These are phyloP conservation scores for Amaranthus hypochondriacus DNA, from an alignment of 148 eudicot genomes.

Conservation along the genomic window DNA sequence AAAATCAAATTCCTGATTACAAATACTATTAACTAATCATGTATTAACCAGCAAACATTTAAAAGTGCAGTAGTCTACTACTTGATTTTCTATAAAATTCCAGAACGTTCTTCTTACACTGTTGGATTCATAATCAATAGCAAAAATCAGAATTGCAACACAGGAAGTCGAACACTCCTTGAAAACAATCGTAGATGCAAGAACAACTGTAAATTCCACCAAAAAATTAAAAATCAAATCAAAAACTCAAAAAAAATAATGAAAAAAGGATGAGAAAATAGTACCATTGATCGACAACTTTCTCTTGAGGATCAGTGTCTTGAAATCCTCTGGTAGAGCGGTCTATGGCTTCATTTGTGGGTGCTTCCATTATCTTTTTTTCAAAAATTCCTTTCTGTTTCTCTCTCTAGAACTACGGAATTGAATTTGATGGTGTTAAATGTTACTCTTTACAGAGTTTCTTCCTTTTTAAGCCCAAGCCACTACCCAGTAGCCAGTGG, in stretches of 20 bases:
- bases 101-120: background rate
- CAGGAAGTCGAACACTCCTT: slow-evolving; percentile 23
- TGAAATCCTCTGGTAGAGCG: slow-evolving; percentile 4
- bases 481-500: background rate
- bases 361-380: slow-evolving; percentile 18
- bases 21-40: too few relatives aligned
- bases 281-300: slow-evolving; percentile 25
- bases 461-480: background rate
- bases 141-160: slow-evolving; percentile 30
- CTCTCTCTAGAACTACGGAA: too few relatives aligned
- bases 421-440: too few relatives aligned
- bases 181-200: slow-evolving; percentile 27
- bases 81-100: background rate
- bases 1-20: too few relatives aligned
- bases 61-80: background rate
- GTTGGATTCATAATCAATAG: too few relatives aligned
- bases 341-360: slow-evolving; percentile 15
- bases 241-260: background rate
- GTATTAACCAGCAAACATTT: too few relatives aligned
- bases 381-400: too few relatives aligned
- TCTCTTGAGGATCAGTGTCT: slow-evolving; percentile 17
- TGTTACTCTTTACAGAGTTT: background rate
- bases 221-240: background rate
- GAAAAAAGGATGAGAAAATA: background rate
- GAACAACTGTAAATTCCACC: slow-evolving; percentile 23